Percentiles rank a stretch among this genome's conserved stretches.
phyloP scores from a whole-genome alignment of 805 yeast species.

The Saturnispora kantuleensis region DNA sequence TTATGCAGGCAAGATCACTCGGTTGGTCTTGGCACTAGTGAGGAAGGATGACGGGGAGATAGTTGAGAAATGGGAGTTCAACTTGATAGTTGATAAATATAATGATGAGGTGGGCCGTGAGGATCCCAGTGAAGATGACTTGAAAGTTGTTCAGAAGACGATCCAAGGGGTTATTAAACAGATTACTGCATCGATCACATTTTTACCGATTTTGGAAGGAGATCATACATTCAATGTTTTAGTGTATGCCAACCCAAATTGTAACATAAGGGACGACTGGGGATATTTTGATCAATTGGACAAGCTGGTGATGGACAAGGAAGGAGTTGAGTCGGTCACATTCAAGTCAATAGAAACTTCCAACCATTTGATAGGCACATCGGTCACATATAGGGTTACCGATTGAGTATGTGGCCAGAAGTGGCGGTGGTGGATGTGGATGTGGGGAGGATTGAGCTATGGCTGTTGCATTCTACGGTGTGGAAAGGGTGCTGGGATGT shows the following conservation, averaged over 20 bases:
- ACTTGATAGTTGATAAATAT: slow-evolving; percentile 5
- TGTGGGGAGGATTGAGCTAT: too few relatives aligned
- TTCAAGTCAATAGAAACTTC: slow-evolving; percentile 60
- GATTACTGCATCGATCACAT: slow-evolving; percentile 78
- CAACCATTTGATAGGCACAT: slow-evolving; percentile 60
- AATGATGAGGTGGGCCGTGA: slow-evolving; percentile 6
- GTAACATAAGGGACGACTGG: slow-evolving; percentile 75
- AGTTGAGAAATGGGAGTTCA: slow-evolving; percentile 82
- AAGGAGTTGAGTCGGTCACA: slow-evolving; percentile 55
- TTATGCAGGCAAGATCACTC: slow-evolving; percentile 53
- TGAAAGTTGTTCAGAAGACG: slow-evolving; percentile 54
- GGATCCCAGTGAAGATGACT: slow-evolving; percentile 4
- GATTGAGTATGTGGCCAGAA: not conserved
- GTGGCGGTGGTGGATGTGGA: too few relatives aligned
- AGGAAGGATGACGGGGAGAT: slow-evolving; percentile 56
- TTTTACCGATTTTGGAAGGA: slow-evolving; percentile 60
- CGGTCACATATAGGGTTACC: slow-evolving; percentile 46
- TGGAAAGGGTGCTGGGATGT: too few relatives aligned
- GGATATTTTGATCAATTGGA: slow-evolving; percentile 43
- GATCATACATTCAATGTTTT: slow-evolving; percentile 74
- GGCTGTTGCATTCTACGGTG: too few relatives aligned
- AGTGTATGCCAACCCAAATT: slow-evolving; percentile 65
- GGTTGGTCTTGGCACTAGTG: slow-evolving; percentile 63
- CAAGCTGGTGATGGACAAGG: slow-evolving; percentile 39
- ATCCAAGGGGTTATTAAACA: slow-evolving; percentile 84